phyloP scores from a whole-genome alignment of 495 filamentous ascomycete species.

The Darksidea phi region DNA sequence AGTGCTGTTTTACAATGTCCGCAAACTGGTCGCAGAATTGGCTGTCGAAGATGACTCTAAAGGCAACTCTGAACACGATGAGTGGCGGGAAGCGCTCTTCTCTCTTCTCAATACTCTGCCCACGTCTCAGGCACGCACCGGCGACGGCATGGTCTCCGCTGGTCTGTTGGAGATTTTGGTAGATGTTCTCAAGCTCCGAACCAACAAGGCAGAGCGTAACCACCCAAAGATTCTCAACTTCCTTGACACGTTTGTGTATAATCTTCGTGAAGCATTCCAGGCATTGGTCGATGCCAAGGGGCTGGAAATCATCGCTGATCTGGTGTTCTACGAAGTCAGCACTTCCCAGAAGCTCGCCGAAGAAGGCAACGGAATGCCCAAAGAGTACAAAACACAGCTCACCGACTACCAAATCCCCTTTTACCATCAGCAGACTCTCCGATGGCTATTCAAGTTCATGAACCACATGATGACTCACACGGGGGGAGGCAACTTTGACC shows the following conservation, averaged over 20 bases:
- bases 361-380: constrained; percentile 68
- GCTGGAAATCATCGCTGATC: constrained; percentile 78
- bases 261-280: constrained; percentile 74
- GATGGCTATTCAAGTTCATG: constrained; percentile 92
- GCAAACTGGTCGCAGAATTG: constrained; percentile 84
- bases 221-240: constrained; percentile 79
- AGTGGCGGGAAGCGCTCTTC: constrained; percentile 89
- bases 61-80: constrained; percentile 64
- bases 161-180: constrained; percentile 86
- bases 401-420: constrained; percentile 92
- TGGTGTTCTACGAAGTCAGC: constrained; percentile 77
- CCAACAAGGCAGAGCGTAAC: constrained; percentile 74
- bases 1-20: constrained; percentile 87
- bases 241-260: constrained; percentile 81
- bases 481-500: constrained; percentile 75
- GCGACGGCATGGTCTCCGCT: constrained; percentile 73
- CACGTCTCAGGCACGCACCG: constrained; percentile 66
- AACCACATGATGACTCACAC: constrained; percentile 90
- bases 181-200: constrained; percentile 82
- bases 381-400: constrained; percentile 72
- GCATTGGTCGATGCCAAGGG: constrained; percentile 75
- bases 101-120: constrained; percentile 74
- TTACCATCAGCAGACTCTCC: constrained; percentile 85
- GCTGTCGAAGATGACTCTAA: constrained; percentile 52
- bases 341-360: constrained; percentile 63